Evolutionary conservation across 495 filamentous ascomycete species (phyloP).

Genomic region (Haplographium delicatum): DNA sequence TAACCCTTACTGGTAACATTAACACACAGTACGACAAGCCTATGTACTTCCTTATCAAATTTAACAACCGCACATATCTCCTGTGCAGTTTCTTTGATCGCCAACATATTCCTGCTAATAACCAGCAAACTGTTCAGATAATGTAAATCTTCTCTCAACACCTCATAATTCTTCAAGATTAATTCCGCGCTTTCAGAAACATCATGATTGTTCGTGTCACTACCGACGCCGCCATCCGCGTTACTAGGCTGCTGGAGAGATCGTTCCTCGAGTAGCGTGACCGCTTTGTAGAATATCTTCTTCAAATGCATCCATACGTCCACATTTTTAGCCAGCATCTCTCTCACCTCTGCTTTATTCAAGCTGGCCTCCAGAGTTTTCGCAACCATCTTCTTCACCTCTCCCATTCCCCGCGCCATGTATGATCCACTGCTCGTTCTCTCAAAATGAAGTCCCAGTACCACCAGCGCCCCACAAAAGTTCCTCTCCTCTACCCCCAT

Average conservation of each 20-base stretch:
- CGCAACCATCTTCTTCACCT: constrained; percentile 43
- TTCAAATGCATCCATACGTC: constrained; percentile 67
- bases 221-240: neutral
- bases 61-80: constrained; percentile 75
- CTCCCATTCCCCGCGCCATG: constrained; percentile 40
- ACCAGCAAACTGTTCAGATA: constrained; percentile 79
- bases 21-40: constrained; percentile 76
- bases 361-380: constrained; percentile 46
- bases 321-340: constrained; percentile 51
- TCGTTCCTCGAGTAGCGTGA: constrained; percentile 57
- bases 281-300: constrained; percentile 53
- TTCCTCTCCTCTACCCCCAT: constrained; percentile 46
- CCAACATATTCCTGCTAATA: constrained; percentile 78
- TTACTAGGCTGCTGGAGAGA: constrained; percentile 42
- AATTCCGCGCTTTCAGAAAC: constrained; percentile 57
- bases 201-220: constrained; percentile 31
- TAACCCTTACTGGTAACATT: constrained; percentile 85
- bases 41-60: constrained; percentile 78
- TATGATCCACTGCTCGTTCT: constrained; percentile 3
- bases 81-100: constrained; percentile 75
- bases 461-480: constrained; percentile 46
- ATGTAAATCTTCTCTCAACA: constrained; percentile 74
- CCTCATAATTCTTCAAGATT: constrained; percentile 73
- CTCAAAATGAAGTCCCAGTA: constrained; percentile 49
- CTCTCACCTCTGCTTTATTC: constrained; percentile 51